Evolutionary conservation across 371 early-diverging fungal genomes (phyloP).

Genomic region (Thermomucor indicae-seudaticae): DNA sequence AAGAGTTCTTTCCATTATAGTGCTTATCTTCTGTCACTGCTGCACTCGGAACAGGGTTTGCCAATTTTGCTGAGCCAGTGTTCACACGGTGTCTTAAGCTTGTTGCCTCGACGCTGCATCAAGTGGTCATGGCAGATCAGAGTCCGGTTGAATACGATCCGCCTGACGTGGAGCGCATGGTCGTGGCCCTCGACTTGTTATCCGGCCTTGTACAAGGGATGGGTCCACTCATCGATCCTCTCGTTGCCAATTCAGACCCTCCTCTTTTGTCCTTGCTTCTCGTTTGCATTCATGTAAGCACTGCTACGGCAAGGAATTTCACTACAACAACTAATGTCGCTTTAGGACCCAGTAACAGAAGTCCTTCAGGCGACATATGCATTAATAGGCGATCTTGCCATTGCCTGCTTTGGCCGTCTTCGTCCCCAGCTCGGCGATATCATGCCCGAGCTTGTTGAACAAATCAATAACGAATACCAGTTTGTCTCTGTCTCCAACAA

Average conservation of each 20-base stretch:
- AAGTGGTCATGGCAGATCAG: constrained; percentile 22
- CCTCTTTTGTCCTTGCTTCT: constrained; percentile 68
- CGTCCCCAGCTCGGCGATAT: constrained; percentile 66
- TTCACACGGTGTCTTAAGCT: constrained; percentile 84
- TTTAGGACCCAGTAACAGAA: constrained; percentile 69
- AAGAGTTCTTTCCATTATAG: constrained; percentile 17
- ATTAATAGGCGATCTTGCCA: constrained; percentile 91
- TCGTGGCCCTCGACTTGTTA: constrained; percentile 88
- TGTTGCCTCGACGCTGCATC: constrained; percentile 60
- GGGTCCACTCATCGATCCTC: constrained; percentile 58
- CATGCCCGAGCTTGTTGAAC: constrained; percentile 73
- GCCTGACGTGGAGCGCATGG: constrained; percentile 84
- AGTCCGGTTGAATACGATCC: constrained; percentile 49
- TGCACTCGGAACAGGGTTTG: constrained; percentile 81
- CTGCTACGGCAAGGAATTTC: not conserved
- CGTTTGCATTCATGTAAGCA: constrained; percentile 72
- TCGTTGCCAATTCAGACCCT: constrained; percentile 65
- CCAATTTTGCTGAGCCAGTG: constrained; percentile 75
- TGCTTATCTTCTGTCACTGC: constrained; percentile 86
- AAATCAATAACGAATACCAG: constrained; percentile 59
- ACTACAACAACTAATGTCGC: not conserved
- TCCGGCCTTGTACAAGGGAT: constrained; percentile 90
- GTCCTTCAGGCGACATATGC: constrained; percentile 93
- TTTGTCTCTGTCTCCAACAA: constrained; percentile 82
- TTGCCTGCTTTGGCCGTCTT: constrained; percentile 72